phyloP scores from a whole-genome alignment of 768 basidiomycete genomes.

The Pisolithus marmoratus region DNA sequence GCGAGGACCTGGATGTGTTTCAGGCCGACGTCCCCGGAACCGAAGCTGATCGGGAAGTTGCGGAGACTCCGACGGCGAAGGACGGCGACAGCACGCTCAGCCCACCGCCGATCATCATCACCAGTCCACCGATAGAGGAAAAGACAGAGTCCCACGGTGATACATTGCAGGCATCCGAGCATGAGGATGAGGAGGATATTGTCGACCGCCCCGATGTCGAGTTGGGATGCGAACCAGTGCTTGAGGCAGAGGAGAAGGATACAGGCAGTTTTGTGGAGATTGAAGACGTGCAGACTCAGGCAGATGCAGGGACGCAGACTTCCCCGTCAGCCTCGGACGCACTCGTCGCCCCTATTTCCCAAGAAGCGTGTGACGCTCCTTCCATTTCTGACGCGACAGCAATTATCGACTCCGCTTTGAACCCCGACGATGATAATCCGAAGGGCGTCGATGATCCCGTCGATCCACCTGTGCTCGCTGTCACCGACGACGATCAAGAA shows the following conservation, averaged over 20 bases:
- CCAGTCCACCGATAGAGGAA: neutral
- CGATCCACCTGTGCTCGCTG: constrained; percentile 1
- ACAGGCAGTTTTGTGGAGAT: neutral
- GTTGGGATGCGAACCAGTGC: neutral
- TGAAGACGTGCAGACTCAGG: constrained; percentile 6
- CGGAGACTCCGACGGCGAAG: neutral
- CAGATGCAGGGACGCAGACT: neutral
- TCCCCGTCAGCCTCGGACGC: neutral
- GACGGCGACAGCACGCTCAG: neutral
- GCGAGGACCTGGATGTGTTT: neutral
- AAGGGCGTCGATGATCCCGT: neutral
- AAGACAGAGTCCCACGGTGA: neutral
- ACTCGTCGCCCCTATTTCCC: neutral
- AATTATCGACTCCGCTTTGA: neutral
- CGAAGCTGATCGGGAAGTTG: neutral
- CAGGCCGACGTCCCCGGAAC: neutral
- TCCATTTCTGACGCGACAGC: neutral
- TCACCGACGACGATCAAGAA: constrained; percentile 30
- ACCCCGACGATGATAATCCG: neutral
- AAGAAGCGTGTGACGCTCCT: neutral
- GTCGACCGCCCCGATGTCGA: neutral
- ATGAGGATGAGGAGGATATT: neutral
- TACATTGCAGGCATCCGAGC: neutral
- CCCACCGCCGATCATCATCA: neutral
- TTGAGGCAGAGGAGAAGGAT: neutral